A percentile compares a stretch with the other conserved stretches of the same genome.
Evolutionary conservation across 1,284 basidiomycete genomes (phyloP).

Genomic region (Apiotrichum laibachii): DNA sequence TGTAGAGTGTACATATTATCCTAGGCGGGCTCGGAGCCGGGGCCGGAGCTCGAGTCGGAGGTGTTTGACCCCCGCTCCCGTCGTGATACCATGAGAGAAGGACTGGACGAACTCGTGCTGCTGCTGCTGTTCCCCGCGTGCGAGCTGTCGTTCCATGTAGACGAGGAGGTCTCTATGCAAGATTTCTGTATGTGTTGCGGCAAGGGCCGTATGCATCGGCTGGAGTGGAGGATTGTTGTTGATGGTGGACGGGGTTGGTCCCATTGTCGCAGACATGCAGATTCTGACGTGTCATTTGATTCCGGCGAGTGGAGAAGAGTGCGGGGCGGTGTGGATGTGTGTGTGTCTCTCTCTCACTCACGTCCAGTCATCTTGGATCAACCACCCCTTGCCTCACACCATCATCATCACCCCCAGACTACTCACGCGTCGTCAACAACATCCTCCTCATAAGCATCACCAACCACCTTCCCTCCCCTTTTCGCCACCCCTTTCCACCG

Average conservation of each 20-base stretch:
- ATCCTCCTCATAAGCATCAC: too few species aligned
- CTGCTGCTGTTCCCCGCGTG: too few species aligned
- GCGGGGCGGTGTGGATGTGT: not conserved
- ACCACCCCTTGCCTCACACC: too few species aligned
- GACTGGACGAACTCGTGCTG: too few species aligned
- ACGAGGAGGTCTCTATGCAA: not conserved
- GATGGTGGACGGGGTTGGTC: not conserved
- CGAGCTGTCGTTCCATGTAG: too few species aligned
- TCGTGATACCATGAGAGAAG: too few species aligned
- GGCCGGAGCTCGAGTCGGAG: too few species aligned
- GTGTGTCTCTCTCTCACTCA: too few species aligned
- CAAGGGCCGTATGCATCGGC: not conserved
- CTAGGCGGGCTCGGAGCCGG: not conserved
- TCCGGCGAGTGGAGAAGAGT: not conserved
- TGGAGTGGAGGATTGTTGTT: not conserved
- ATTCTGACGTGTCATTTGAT: constrained; percentile 4
- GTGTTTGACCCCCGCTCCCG: too few species aligned
- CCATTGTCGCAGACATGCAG: not conserved
- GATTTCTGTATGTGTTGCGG: not conserved
- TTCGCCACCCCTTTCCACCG: not conserved
- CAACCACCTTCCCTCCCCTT: not conserved
- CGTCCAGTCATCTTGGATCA: too few species aligned
- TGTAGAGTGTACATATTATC: not conserved
- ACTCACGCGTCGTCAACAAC: too few species aligned
- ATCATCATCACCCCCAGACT: too few species aligned